Evolutionary conservation across 2,329 filamentous ascomycete species (phyloP), one percentile per base, ranked within the genome.

Genomic region (Fulvia fulva): DNA sequence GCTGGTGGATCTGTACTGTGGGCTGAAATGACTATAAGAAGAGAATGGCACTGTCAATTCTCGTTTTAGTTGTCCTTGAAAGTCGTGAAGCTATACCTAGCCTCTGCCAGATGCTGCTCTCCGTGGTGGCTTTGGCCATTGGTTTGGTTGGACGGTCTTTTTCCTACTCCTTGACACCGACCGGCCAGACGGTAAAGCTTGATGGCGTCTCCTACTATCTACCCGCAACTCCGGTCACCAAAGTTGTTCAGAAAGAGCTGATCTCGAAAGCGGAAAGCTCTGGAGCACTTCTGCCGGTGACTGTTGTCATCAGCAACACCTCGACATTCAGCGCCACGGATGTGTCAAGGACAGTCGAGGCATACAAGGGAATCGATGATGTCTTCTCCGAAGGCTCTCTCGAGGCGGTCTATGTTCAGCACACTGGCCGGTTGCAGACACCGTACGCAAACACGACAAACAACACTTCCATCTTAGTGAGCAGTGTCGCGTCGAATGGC

Each of bases 311-410:
- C 1, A 64, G 67, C 16, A 64, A 68, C n/a, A 62, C 63, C 4
- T 54, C 62, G 3, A 60, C 45, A 9, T 71, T 67, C 53, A 63
- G 61, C 37, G 63, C 51, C 4, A 53, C 55, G 4, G 60, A 70
- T 44, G 58, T 76, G 8, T 56, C 53, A 9, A 58, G 60, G 5
- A 55, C 68, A 0, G 63, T 71, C 19, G 60, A 69, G 9, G 65
- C 64, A 2, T 77, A 72, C 59, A 62, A 67, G 4, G 56, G 67
- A 14, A 53, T 58, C 25, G 76, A 78, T 56, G 76, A 78, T 67
- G 76, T 78, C 7, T 78, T 74, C 63, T 71, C 74, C 30, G 61
- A 67, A 43, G 74, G 71, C 7, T 78, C 78, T 51, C 66, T 75
- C 8, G 69, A 73, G 58, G 68, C 62, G 1, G 55, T 69, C 9